Base-by-base conservation (phyloP, 2,329 filamentous ascomycete species). In the Microthyrium microscopicum region DNA sequence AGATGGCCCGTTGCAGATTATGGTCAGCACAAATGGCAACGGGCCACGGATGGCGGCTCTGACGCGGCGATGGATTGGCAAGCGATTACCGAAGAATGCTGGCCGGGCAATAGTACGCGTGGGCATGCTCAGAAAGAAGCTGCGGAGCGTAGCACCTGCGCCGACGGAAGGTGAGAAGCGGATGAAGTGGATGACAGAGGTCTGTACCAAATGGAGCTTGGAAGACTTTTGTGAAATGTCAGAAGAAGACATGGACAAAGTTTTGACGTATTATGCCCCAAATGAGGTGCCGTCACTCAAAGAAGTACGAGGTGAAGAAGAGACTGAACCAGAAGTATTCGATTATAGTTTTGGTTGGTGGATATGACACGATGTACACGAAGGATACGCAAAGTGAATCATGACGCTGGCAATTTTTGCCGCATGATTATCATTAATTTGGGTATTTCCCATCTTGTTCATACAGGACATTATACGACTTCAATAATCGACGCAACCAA, bases 11-110 rank as follows among this genome's bases (percentile, higher is more conserved):
- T 58, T 98, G 39, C 89, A 98, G 61, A 77, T 98, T 48, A 98
- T 98, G 89, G 87, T 98, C 45, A 91, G 81, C 60, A 98, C 89
- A 22, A 98, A 95, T 53, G 89, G 89, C 33, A 94, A 93, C 52
- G 89, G 89, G 0, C 89, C 89, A 0, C 76, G 87, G 50, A 60
- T 98, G 41, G 89, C 89, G 7, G 87, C 82, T 44, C 75, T 85
- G 30, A 79, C 98, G 32, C 65, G 87, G 34, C 70, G 77, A 50
- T 73, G 79, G 50, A 93, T 98, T 42, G 85, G 83, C 13, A 66
- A 62, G 15, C 66, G 64, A 31, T 58, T 98, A 36, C 89, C 89
- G 2, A 58, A 61, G 13, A 83, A 89, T 42, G 77, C 81, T 20
- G 89, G 89, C 6, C 73, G 76, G 31, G 89, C 89, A 5, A 85